Evolutionary conservation across 768 basidiomycete species (phyloP).

Genomic region (Tylopilus vinaceipallidus): DNA sequence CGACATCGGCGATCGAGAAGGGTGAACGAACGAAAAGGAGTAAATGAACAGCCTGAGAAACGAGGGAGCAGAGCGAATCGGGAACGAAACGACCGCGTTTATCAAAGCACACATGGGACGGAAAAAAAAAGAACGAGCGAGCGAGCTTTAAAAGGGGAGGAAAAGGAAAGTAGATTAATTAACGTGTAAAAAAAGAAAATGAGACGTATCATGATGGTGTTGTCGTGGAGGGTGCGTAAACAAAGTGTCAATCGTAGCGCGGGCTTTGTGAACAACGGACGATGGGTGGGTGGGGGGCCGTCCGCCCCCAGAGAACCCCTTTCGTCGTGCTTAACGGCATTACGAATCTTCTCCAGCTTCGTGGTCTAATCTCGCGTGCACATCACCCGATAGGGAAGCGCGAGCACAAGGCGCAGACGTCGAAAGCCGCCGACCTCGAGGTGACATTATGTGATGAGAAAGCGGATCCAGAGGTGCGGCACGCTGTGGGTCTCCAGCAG

Average conservation of each 20-base stretch:
- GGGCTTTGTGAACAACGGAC: not conserved
- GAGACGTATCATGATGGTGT: slow-evolving; percentile 21
- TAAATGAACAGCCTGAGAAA: not conserved
- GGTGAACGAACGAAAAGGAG: not conserved
- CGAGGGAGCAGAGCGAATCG: slow-evolving; percentile 3
- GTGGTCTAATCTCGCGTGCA: slow-evolving; percentile 22
- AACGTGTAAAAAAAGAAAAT: not conserved
- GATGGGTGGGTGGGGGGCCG: slow-evolving; percentile 2
- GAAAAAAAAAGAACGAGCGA: not conserved
- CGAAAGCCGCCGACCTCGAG: slow-evolving; percentile 12
- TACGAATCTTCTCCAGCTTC: slow-evolving; percentile 8
- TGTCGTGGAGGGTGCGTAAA: slow-evolving; percentile 25
- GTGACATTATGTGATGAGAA: slow-evolving; percentile 15
- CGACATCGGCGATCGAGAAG: not conserved
- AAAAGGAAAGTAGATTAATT: not conserved
- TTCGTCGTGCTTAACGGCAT: slow-evolving; percentile 17
- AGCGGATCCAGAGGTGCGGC: slow-evolving; percentile 13
- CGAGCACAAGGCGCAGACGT: slow-evolving; percentile 12
- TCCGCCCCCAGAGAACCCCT: no score
- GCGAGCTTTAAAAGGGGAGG: no score
- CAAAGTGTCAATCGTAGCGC: slow-evolving; percentile 19
- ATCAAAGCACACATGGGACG: not conserved
- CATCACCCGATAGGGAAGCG: slow-evolving; percentile 13
- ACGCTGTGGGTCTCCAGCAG: slow-evolving; percentile 15
- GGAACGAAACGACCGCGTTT: not conserved